Percentiles rank a stretch among this genome's conserved stretches.
Evolutionary conservation across 129 eudicot genomes (phyloP).

Genomic region (Flaveria bidentis): DNA sequence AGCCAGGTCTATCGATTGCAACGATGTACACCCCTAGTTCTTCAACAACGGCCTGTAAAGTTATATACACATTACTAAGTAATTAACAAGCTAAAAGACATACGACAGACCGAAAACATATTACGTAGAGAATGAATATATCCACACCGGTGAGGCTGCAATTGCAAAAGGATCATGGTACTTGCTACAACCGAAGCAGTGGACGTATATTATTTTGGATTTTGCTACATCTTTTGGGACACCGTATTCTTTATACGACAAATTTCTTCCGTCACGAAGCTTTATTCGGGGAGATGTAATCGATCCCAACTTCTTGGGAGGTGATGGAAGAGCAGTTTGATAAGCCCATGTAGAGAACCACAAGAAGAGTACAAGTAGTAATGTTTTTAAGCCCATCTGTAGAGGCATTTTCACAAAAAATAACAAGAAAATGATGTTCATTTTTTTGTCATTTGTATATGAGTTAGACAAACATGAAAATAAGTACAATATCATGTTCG

Average conservation of each 20-base stretch:
- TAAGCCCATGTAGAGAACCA: slow-evolving; percentile 62
- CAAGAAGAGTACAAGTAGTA: slow-evolving; percentile 42
- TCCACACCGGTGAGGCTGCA: slow-evolving; percentile 48
- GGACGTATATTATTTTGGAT: slow-evolving; percentile 56
- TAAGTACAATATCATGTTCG: too few species aligned
- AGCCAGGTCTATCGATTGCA: slow-evolving; percentile 74
- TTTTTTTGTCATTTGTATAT: too few species aligned
- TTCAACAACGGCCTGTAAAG: slow-evolving; percentile 51
- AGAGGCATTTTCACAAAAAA: too few species aligned
- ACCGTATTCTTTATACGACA: slow-evolving; percentile 70
- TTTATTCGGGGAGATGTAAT: slow-evolving; percentile 67
- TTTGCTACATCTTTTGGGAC: slow-evolving; percentile 67
- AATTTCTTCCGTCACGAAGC: slow-evolving; percentile 75
- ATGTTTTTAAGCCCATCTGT: slow-evolving; percentile 37
- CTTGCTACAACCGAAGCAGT: slow-evolving; percentile 60
- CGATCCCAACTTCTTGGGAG: slow-evolving; percentile 67
- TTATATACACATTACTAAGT: neutral
- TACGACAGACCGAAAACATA: neutral
- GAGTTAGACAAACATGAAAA: too few species aligned
- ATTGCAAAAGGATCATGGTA: slow-evolving; percentile 47
- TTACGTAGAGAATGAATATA: neutral
- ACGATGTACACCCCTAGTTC: slow-evolving; percentile 62
- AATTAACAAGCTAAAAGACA: neutral
- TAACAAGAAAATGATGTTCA: too few species aligned
- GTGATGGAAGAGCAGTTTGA: slow-evolving; percentile 63